Conservation (phyloP, 164 flowering plant species). For the Platanus orientalis region DNA sequence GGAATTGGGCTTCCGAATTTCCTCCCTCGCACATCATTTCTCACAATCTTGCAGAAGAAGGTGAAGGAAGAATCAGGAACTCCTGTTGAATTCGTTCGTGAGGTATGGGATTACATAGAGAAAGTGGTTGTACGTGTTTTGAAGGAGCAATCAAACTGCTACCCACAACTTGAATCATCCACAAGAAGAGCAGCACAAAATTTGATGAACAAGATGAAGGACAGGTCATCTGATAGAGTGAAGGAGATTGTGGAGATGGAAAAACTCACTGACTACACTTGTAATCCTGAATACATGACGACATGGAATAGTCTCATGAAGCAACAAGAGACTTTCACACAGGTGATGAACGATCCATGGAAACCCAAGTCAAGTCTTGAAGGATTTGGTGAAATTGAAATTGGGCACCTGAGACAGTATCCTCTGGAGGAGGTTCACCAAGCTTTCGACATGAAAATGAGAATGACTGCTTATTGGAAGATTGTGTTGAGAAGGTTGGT, state of each 20-base stretch:
- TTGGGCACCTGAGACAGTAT: conserved; percentile 12
- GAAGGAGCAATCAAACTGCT: conserved; percentile 17
- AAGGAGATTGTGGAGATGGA: conserved; percentile 30
- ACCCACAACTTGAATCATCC: conserved; percentile 15
- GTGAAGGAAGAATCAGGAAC: conserved; percentile 3
- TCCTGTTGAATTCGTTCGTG: conserved; percentile 15
- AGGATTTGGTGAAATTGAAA: conserved; percentile 18
- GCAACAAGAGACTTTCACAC: conserved; percentile 3
- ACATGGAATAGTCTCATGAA: conserved; percentile 19
- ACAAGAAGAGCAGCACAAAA: conserved; percentile 17
- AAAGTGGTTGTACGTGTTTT: conserved; percentile 15
- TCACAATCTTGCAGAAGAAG: conserved; percentile 6
- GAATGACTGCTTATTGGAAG: conserved; percentile 22
- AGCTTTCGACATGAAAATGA: conserved; percentile 24
- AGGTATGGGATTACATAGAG: conserved; percentile 5
- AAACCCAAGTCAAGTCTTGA: background rate
- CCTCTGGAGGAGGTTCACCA: background rate
- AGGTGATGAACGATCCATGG: background rate
- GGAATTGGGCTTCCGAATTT: conserved; percentile 30
- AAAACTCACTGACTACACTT: conserved; percentile 28
- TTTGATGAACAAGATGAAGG: conserved; percentile 19
- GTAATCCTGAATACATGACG: conserved; percentile 20
- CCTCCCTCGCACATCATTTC: conserved; percentile 21
- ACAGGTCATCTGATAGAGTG: conserved; percentile 7
- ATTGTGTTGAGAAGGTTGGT: conserved; percentile 18